Evolutionary conservation across 1,284 basidiomycete species (phyloP).

Genomic region (Coriolopsis trogii): DNA sequence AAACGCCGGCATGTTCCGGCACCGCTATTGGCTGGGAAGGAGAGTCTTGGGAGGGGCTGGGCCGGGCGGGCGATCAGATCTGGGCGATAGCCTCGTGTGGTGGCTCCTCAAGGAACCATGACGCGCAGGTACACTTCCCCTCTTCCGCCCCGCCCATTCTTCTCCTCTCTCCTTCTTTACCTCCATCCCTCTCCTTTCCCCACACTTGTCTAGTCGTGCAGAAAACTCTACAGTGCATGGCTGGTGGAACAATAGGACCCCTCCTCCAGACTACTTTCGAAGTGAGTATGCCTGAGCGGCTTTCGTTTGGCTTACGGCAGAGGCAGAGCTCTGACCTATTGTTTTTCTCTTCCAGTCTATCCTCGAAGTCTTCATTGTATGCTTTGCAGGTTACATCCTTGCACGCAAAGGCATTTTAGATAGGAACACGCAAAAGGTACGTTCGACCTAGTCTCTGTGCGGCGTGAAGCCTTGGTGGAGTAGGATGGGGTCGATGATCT

Average conservation of each 20-base stretch:
- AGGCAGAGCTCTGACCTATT: not conserved
- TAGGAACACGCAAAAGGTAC: slow-evolving; percentile 85
- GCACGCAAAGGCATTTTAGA: slow-evolving; percentile 83
- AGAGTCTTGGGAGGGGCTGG: no score
- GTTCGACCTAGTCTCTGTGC: no score
- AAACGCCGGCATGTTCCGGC: no score
- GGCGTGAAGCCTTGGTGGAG: no score
- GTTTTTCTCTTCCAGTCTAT: slow-evolving; percentile 74
- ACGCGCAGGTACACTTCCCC: no score
- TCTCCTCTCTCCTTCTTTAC: not conserved
- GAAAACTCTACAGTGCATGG: not conserved
- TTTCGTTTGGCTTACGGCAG: no score
- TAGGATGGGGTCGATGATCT: no score
- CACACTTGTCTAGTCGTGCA: not conserved
- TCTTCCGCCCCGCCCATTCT: not conserved
- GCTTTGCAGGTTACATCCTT: slow-evolving; percentile 84
- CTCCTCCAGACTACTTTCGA: slow-evolving; percentile 57
- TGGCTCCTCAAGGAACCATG: no score
- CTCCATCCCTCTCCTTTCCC: slow-evolving; percentile 1
- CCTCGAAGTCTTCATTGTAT: slow-evolving; percentile 86
- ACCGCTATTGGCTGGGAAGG: no score
- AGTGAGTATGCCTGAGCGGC: slow-evolving; percentile 37
- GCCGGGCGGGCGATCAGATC: no score
- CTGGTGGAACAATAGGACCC: slow-evolving; percentile 37
- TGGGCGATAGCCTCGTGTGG: no score